Evolutionary conservation across 352 stramenopile genomes (phyloP), one percentile per base, ranked within the genome.

Genomic region (Pythium periplocum): DNA sequence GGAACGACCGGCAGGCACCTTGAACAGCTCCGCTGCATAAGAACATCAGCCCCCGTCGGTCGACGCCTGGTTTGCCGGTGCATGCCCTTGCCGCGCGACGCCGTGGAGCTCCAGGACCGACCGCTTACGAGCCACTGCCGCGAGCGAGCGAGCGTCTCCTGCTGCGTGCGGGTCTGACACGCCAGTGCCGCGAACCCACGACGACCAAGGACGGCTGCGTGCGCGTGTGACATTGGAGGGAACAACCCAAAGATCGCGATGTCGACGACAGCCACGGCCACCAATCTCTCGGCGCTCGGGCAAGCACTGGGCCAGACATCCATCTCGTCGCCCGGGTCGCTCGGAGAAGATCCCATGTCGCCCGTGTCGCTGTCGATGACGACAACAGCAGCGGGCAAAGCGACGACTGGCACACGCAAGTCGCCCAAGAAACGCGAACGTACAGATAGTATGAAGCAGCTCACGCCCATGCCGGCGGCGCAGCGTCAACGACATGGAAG

Each of bases 401-500:
- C 5, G 50, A 59, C 3, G 51, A 55, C 34, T 51, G 9, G 6
- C 26, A 26, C 65, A 9, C 53, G 65, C 51, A 91, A 89, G 53
- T 85, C 72, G 31, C 75, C 78, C 30, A 91, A 91, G 73, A 93
- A 93, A 51, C 77, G 83, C 37, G 76, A 82, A n/a, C 83, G 83
- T n/a, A 90, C 81, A 3, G 81, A 94, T 59, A 92, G 81, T 46
- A 56, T 92, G 51, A 92, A 92, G 62, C 83, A 82, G 44, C 71
- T 85, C 72, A 68, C 87, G 7, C 73, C 75, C 1, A 57, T 74
- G 5, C 83, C 83, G 2, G 77, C 77, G 2, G 77, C 81, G 6
- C 83, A 91, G 57, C 73, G 83, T n/a, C 62, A 75, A 55, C 86
- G 86, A 46, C 77, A 83, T 33, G 57, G 74, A 48, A 33, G 6